phyloP scores from a whole-genome alignment of 1,284 basidiomycete species.

The Hymenochaete sp. region DNA sequence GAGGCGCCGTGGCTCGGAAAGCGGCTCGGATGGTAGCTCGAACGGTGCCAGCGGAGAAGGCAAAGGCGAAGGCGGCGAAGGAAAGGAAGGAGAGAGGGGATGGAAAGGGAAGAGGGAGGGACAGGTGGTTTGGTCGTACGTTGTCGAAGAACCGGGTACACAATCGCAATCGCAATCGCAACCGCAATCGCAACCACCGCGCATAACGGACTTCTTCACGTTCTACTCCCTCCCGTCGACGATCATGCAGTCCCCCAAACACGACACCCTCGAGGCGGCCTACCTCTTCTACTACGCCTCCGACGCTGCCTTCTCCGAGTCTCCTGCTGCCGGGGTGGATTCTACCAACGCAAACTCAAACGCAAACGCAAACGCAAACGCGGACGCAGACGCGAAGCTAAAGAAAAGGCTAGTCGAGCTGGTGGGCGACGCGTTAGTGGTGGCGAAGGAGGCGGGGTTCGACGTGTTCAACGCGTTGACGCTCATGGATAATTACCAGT shows the following conservation, averaged over 20 bases:
- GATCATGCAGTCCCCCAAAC: slow-evolving; percentile 59
- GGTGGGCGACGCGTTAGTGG: slow-evolving; percentile 68
- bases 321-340: too few relatives aligned
- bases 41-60: too few relatives aligned
- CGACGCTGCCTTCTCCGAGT: slow-evolving; percentile 50
- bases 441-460: slow-evolving; percentile 76
- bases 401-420: slow-evolving; percentile 68
- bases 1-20: slow-evolving; percentile 41
- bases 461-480: slow-evolving; percentile 97
- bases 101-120: slow-evolving; percentile 43
- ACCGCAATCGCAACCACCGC: too few relatives aligned
- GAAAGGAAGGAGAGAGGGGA: slow-evolving; percentile 40
- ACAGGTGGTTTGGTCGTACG: neutral
- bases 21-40: too few relatives aligned
- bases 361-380: too few relatives aligned
- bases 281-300: slow-evolving; percentile 92
- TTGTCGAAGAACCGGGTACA: slow-evolving; percentile 64
- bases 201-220: slow-evolving; percentile 92
- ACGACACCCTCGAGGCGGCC: slow-evolving; percentile 72
- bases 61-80: slow-evolving; percentile 56
- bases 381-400: slow-evolving; percentile 53
- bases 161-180: too few relatives aligned
- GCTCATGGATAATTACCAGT: slow-evolving; percentile 85
- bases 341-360: too few relatives aligned
- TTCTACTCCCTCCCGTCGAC: slow-evolving; percentile 96